Percentiles rank a stretch among this genome's conserved stretches.
These are phyloP conservation scores for Sporothrix globosa DNA, from an alignment of 2,329 filamentous ascomycete genomes.

Conservation along the genomic window DNA sequence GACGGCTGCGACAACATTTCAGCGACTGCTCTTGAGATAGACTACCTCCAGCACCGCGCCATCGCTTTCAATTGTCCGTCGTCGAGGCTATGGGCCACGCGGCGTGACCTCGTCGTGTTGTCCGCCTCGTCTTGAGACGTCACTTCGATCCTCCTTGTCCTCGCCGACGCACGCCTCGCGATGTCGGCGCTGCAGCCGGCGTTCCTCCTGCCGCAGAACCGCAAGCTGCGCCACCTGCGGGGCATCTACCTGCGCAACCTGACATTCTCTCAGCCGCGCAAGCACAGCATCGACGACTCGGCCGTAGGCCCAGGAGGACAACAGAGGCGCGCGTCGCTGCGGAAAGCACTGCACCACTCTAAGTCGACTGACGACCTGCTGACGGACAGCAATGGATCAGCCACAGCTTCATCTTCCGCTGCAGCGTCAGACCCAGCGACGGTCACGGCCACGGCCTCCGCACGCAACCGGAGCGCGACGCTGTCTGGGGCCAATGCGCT, in stretches of 20 bases:
- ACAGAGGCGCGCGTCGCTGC: conserved; percentile 60
- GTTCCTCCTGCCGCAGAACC: conserved; percentile 71
- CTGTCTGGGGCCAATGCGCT: conserved; percentile 48
- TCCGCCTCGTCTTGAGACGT: background rate
- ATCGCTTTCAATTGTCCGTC: background rate
- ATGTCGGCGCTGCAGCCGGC: conserved; percentile 44
- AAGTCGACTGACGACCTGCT: conserved; percentile 59
- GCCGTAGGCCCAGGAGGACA: conserved; percentile 55
- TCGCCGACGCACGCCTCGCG: background rate
- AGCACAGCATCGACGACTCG: conserved; percentile 73
- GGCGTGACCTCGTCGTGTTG: background rate
- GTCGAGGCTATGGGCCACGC: conserved; percentile 16
- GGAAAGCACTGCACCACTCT: conserved; percentile 54
- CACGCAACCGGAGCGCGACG: conserved; percentile 54
- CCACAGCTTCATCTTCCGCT: background rate
- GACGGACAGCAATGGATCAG: conserved; percentile 35
- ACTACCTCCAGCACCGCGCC: background rate
- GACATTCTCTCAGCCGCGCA: conserved; percentile 62
- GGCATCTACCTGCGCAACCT: conserved; percentile 88
- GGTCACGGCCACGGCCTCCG: no score
- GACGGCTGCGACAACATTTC: background rate
- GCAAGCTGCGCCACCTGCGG: conserved; percentile 83
- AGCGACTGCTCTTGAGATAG: background rate
- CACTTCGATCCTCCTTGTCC: background rate
- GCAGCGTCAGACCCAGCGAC: no score